A percentile compares a stretch with the other conserved stretches of the same genome.
Conservation (phyloP, 352 stramenopile species). For the Globisporangium yorkense region DNA sequence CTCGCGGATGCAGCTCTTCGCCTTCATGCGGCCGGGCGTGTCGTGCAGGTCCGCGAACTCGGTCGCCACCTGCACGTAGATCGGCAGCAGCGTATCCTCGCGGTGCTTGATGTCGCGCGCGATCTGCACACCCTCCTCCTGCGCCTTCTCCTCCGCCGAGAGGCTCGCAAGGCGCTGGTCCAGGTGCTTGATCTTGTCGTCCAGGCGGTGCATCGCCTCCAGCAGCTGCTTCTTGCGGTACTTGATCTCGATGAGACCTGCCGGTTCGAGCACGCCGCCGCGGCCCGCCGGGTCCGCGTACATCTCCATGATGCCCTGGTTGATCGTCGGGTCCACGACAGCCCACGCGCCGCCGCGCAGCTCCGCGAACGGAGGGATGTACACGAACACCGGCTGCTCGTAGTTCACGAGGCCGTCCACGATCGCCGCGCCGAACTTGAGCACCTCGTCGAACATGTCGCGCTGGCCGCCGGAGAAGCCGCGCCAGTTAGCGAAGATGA, state of each 20-base stretch:
- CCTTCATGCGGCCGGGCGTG: conserved; percentile 99
- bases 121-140: conserved; percentile 44
- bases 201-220: conserved; percentile 95
- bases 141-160: conserved; percentile 21
- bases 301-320: conserved; percentile 99
- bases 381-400: conserved; percentile 99
- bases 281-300: conserved; percentile 93
- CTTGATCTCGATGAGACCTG: conserved; percentile 98
- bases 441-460: conserved; percentile 99
- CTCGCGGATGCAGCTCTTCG: conserved; percentile 96
- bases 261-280: conserved; percentile 98
- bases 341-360: conserved; percentile 98
- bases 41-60: conserved; percentile 99
- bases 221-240: conserved; percentile 98
- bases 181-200: conserved; percentile 90
- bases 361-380: conserved; percentile 99
- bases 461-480: conserved; percentile 99
- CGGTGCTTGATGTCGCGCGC: conserved; percentile 89
- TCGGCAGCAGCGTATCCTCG: conserved; percentile 92
- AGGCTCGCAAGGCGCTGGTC: conserved; percentile 63
- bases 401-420: conserved; percentile 99
- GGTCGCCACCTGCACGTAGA: conserved; percentile 98
- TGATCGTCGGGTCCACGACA: conserved; percentile 99
- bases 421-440: conserved; percentile 99
- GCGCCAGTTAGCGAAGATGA: conserved; percentile 99